Evolutionary conservation across 352 stramenopile genomes (phyloP).

Genomic region (Phytopythium montanum): DNA sequence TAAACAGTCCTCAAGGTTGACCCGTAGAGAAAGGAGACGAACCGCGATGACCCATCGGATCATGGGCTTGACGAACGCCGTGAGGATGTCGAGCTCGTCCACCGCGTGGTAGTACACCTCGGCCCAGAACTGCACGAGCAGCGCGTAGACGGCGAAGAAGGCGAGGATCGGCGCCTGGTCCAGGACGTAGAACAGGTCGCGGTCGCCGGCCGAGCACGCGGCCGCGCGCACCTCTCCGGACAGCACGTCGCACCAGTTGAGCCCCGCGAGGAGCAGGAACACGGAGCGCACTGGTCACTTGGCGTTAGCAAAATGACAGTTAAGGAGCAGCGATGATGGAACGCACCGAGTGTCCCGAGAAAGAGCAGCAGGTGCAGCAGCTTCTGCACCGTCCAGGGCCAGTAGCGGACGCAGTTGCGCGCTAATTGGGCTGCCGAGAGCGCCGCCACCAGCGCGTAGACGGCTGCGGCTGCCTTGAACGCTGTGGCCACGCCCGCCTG

Average conservation of each 20-base stretch:
- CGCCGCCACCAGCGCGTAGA: conserved; percentile 63
- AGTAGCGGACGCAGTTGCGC: conserved; percentile 82
- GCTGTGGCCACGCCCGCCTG: conserved; percentile 48
- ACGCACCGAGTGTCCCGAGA: conserved; percentile 57
- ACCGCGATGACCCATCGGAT: conserved; percentile 64
- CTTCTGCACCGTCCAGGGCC: conserved; percentile 85
- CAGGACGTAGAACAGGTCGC: conserved; percentile 84
- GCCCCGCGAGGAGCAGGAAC: conserved; percentile 69
- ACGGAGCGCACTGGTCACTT: conserved; percentile 40
- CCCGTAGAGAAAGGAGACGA: not conserved
- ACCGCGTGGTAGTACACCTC: conserved; percentile 89
- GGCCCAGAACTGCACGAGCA: conserved; percentile 87
- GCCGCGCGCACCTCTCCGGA: conserved; percentile 57
- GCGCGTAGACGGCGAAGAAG: conserved; percentile 77
- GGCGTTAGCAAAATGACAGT: conserved; percentile 1
- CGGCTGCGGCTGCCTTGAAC: conserved; percentile 66
- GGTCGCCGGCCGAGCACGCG: conserved; percentile 53
- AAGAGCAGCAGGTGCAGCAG: conserved; percentile 87
- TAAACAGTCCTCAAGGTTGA: not conserved
- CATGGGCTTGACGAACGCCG: conserved; percentile 62
- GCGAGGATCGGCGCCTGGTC: conserved; percentile 80
- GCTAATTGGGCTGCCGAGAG: conserved; percentile 62
- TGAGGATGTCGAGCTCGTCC: conserved; percentile 60
- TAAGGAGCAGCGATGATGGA: not conserved
- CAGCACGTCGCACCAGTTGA: conserved; percentile 81